These are phyloP conservation scores for Komagataella kurtzmanii DNA, from an alignment of 805 yeast species.

Conservation along the genomic window DNA sequence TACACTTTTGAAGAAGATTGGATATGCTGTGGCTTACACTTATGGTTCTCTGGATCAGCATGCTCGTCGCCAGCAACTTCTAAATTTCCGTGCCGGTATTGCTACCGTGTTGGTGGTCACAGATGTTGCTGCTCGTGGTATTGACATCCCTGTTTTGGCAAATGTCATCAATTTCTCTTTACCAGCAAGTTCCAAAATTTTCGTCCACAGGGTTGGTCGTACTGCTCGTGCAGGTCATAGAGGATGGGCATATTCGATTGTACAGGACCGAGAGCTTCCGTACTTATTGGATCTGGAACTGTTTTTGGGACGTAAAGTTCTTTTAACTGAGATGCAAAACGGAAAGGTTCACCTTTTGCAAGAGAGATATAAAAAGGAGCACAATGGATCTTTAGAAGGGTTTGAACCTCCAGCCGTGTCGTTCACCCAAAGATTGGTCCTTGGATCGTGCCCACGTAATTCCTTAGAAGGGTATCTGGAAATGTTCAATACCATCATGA, in stretches of 20 bases:
- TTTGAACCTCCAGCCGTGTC: constrained; percentile 45
- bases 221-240: constrained; percentile 98
- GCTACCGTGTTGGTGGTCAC: constrained; percentile 88
- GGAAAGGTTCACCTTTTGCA: constrained; percentile 40
- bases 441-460: constrained; percentile 72
- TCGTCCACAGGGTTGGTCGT: constrained; percentile 96
- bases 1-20: constrained; percentile 54
- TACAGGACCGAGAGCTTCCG: constrained; percentile 77
- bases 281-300: constrained; percentile 82
- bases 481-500: constrained; percentile 45
- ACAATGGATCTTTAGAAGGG: constrained; percentile 13
- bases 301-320: constrained; percentile 73
- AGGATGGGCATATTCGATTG: constrained; percentile 95
- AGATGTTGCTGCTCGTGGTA: constrained; percentile 98
- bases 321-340: constrained; percentile 58
- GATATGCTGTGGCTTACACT: constrained; percentile 76
- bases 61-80: constrained; percentile 82
- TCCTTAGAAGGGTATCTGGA: constrained; percentile 65
- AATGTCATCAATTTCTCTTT: constrained; percentile 86
- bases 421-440: constrained; percentile 63
- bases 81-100: constrained; percentile 74
- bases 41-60: constrained; percentile 93
- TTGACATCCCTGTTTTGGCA: constrained; percentile 92
- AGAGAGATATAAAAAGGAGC: constrained; percentile 25
- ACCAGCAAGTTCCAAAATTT: constrained; percentile 87